phyloP scores from a whole-genome alignment of 1,284 basidiomycete species.

The Hemileccinum hortonii region DNA sequence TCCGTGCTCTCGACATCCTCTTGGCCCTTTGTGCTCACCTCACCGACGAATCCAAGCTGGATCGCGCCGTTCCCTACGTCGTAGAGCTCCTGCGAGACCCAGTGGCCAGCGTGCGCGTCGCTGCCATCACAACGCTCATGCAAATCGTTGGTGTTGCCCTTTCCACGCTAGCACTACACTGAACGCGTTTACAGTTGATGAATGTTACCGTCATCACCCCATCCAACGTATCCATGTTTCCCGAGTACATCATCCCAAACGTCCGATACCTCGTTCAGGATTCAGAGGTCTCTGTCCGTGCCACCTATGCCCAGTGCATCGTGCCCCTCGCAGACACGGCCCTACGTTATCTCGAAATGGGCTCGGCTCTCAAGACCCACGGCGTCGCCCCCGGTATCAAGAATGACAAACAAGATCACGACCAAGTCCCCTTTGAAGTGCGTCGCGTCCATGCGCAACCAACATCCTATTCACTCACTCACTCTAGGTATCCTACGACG shows the following conservation, averaged over 20 bases:
- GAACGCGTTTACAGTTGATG: conserved; percentile 58
- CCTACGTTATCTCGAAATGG: conserved; percentile 86
- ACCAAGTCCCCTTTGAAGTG: conserved; percentile 75
- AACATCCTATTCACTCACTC: conserved; percentile 5
- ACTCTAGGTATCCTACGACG: conserved; percentile 81
- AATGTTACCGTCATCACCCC: conserved; percentile 86
- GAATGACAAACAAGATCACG: conserved; percentile 66
- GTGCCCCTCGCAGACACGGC: conserved; percentile 83
- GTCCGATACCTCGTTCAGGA: conserved; percentile 82
- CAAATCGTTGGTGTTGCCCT: conserved; percentile 68
- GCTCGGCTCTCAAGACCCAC: conserved; percentile 83
- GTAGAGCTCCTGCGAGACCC: conserved; percentile 89
- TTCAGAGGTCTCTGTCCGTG: conserved; percentile 84
- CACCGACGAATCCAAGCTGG: conserved; percentile 93
- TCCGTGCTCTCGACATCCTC: conserved; percentile 85
- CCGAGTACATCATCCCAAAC: conserved; percentile 95
- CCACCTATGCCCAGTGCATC: conserved; percentile 86
- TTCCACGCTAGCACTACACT: not conserved
- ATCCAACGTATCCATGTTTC: conserved; percentile 85
- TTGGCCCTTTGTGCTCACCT: conserved; percentile 81
- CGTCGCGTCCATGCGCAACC: conserved; percentile 8
- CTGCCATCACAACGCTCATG: conserved; percentile 78
- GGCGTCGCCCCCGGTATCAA: conserved; percentile 50
- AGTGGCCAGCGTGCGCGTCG: conserved; percentile 74
- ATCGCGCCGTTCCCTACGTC: conserved; percentile 90